Conservation (phyloP, 495 filamentous ascomycete genomes). For the Pyronema omphalodes region DNA sequence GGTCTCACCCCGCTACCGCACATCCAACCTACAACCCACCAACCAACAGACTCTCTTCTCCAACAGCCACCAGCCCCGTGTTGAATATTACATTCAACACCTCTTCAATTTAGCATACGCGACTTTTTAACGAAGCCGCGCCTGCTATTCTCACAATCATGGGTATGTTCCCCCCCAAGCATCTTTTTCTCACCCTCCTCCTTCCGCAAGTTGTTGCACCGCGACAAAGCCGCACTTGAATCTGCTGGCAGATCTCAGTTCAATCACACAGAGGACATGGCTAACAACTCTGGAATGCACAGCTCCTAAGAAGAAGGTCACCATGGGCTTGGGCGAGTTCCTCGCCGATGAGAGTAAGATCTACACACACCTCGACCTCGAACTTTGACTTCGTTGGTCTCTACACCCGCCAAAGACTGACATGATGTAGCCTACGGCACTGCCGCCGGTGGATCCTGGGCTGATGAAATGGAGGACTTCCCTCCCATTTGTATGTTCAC, state of each 20-base stretch:
- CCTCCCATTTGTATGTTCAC: slow-evolving; percentile 46
- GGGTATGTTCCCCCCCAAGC: slow-evolving; percentile 41
- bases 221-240: neutral
- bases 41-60: slow-evolving; percentile 11
- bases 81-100: slow-evolving; percentile 12
- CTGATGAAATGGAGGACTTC: slow-evolving; percentile 90
- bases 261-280: neutral
- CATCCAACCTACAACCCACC: slow-evolving; percentile 12
- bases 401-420: neutral
- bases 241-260: neutral
- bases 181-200: slow-evolving; percentile 5
- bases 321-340: slow-evolving; percentile 87
- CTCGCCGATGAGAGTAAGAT: slow-evolving; percentile 63
- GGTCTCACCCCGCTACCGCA: slow-evolving; percentile 4
- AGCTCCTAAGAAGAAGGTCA: slow-evolving; percentile 78
- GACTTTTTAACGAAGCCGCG: slow-evolving; percentile 26
- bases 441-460: slow-evolving; percentile 63
- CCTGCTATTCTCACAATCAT: slow-evolving; percentile 59
- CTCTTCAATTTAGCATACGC: slow-evolving; percentile 18
- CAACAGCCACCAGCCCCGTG: slow-evolving; percentile 11
- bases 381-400: neutral
- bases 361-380: slow-evolving; percentile 6
- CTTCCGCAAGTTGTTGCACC: neutral
- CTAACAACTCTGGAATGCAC: slow-evolving; percentile 35
- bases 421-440: neutral